These are phyloP conservation scores for Leccinum pachyderme DNA, from an alignment of 1,284 basidiomycete genomes.

Conservation along the genomic window DNA sequence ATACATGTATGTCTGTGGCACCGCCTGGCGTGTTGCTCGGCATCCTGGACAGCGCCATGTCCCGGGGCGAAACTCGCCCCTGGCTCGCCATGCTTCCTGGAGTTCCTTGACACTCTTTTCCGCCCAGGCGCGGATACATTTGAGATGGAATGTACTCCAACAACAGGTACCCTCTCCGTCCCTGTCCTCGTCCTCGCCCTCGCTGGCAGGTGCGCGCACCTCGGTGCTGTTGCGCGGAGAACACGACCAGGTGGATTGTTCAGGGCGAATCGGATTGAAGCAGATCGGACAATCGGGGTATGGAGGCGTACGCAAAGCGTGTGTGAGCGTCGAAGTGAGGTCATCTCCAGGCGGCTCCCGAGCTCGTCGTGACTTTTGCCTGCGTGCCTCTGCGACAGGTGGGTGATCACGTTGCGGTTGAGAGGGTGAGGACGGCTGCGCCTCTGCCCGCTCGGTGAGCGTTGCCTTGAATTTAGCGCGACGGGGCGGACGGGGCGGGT, in stretches of 20 bases:
- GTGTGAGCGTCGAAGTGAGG: conserved; percentile 67
- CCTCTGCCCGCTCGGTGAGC: conserved; percentile 20
- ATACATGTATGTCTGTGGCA: conserved; percentile 71
- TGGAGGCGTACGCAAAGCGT: conserved; percentile 60
- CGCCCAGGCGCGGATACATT: conserved; percentile 79
- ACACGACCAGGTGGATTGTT: conserved; percentile 77
- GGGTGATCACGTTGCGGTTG: not conserved
- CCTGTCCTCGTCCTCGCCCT: conserved; percentile 31
- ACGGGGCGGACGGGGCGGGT: conserved; percentile 18
- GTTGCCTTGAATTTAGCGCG: conserved; percentile 25
- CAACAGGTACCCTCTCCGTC: conserved; percentile 53
- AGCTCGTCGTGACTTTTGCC: conserved; percentile 4
- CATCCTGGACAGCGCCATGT: conserved; percentile 91
- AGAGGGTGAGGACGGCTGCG: not conserved
- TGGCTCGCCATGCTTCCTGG: conserved; percentile 68
- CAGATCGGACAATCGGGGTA: conserved; percentile 82
- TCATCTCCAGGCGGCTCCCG: conserved; percentile 43
- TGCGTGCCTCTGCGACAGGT: conserved; percentile 2
- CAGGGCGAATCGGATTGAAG: conserved; percentile 68
- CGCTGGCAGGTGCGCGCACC: not conserved
- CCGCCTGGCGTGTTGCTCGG: conserved; percentile 65
- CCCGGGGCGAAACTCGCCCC: conserved; percentile 65
- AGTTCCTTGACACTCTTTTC: conserved; percentile 76
- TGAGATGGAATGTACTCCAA: conserved; percentile 83
- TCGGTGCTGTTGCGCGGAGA: conserved; percentile 47